A percentile compares a stretch with the other conserved stretches of the same genome.
Conservation (phyloP, 2,329 filamentous ascomycete genomes). For the Colletotrichum graminicola region DNA sequence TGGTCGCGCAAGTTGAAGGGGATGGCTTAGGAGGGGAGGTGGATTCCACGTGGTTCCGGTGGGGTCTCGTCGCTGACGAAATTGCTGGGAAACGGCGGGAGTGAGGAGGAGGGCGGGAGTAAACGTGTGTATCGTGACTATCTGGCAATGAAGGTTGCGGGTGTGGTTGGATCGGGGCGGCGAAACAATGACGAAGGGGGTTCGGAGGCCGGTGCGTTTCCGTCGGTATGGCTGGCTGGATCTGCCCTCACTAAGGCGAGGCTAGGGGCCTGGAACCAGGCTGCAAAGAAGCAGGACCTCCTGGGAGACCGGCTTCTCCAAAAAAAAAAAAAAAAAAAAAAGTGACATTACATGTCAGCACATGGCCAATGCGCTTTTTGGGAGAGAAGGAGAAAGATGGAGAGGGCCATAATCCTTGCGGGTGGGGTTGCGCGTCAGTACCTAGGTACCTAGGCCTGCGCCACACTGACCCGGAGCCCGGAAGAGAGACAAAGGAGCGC, state of each 20-base stretch:
- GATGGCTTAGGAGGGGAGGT: no score
- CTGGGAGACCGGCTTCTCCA: neutral
- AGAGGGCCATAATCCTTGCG: constrained; percentile 18
- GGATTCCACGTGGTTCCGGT: neutral
- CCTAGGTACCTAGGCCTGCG: constrained; percentile 6
- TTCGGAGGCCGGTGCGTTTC: constrained; percentile 9
- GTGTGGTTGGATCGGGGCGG: constrained; percentile 15
- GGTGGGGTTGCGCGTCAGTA: constrained; percentile 35
- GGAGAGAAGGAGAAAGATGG: no score
- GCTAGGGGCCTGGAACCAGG: constrained; percentile 6
- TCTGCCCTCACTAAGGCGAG: constrained; percentile 18
- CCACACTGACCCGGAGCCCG: constrained; percentile 28
- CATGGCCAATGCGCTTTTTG: constrained; percentile 22
- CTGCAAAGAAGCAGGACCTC: neutral
- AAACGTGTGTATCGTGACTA: neutral
- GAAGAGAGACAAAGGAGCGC: constrained; percentile 7
- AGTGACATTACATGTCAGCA: constrained; percentile 17
- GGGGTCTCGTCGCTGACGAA: neutral
- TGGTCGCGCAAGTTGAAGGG: neutral
- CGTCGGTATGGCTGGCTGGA: neutral
- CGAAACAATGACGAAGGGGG: constrained; percentile 41
- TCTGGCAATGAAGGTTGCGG: neutral
- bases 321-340: neutral
- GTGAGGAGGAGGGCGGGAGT: neutral
- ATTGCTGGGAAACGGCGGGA: neutral